phyloP scores from a whole-genome alignment of 306 rosid genomes.

The Rubus parviflorus region DNA sequence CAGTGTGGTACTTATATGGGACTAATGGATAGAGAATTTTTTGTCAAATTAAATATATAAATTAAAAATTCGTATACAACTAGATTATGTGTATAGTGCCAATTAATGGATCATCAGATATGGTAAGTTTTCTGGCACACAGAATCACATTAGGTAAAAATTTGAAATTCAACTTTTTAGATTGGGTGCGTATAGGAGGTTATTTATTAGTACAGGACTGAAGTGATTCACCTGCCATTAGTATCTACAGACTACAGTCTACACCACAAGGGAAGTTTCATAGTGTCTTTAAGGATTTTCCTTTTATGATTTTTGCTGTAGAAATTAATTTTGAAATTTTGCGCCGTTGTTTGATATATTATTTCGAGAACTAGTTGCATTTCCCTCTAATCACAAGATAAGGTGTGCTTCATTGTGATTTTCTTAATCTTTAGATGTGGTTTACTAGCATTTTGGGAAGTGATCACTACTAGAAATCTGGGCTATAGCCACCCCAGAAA shows the following conservation, averaged over 20 bases:
- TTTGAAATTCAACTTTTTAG: not conserved
- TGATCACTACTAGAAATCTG: too few relatives aligned
- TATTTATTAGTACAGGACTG: not conserved
- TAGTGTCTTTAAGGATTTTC: not conserved
- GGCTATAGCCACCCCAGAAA: too few relatives aligned
- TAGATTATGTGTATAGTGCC: not conserved
- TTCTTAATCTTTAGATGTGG: too few relatives aligned
- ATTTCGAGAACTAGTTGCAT: not conserved
- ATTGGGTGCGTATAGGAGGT: not conserved
- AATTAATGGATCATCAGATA: not conserved
- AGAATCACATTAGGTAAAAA: not conserved
- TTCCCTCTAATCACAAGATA: not conserved
- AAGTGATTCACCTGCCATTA: conserved; percentile 1
- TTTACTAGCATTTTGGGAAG: too few relatives aligned
- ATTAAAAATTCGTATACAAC: not conserved
- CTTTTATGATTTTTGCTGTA: not conserved
- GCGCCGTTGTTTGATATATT: not conserved
- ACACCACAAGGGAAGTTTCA: not conserved
- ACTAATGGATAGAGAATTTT: not conserved
- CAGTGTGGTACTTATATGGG: not conserved
- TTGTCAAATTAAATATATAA: not conserved
- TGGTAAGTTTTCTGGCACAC: conserved; percentile 2
- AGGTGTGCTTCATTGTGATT: not conserved
- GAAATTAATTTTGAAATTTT: not conserved
- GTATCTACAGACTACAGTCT: not conserved